These are phyloP conservation scores for Lentinus brumalis DNA, from an alignment of 768 basidiomycete genomes.

Conservation along the genomic window DNA sequence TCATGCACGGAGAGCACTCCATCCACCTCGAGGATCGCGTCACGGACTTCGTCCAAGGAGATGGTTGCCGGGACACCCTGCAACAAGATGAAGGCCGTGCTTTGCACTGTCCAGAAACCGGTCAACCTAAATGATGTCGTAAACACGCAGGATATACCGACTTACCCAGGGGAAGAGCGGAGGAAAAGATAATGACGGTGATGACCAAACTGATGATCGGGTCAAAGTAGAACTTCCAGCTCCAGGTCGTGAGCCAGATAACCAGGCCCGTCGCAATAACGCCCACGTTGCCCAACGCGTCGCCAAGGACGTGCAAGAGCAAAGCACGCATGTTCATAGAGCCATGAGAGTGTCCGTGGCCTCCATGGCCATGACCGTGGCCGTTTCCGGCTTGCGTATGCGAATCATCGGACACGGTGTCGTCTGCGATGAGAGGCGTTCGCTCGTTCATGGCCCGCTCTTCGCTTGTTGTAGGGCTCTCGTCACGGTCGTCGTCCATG, in stretches of 20 bases:
- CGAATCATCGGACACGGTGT: slow-evolving; percentile 12
- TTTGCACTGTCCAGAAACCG: slow-evolving; percentile 56
- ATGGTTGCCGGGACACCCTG: slow-evolving; percentile 92
- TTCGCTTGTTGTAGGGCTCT: slow-evolving; percentile 8
- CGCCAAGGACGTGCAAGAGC: slow-evolving; percentile 91
- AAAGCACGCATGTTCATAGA: slow-evolving; percentile 99
- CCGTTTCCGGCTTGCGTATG: slow-evolving; percentile 11
- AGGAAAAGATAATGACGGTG: slow-evolving; percentile 95
- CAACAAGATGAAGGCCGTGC: slow-evolving; percentile 91
- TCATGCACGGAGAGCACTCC: slow-evolving; percentile 92
- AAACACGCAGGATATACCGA: background rate
- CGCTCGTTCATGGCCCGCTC: slow-evolving; percentile 17
- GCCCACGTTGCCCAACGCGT: slow-evolving; percentile 97
- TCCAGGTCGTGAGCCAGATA: slow-evolving; percentile 88
- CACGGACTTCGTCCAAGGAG: slow-evolving; percentile 84
- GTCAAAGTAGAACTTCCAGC: slow-evolving; percentile 89
- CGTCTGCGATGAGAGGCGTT: slow-evolving; percentile 24
- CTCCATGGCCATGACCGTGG: slow-evolving; percentile 11
- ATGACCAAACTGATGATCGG: slow-evolving; percentile 93
- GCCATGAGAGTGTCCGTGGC: slow-evolving; percentile 28
- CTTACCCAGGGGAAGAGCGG: slow-evolving; percentile 84
- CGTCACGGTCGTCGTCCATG: slow-evolving; percentile 1
- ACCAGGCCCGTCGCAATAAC: slow-evolving; percentile 94
- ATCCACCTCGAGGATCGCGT: slow-evolving; percentile 77
- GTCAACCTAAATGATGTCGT: background rate